Evolutionary conservation across 1,284 basidiomycete genomes (phyloP).

Genomic region (Sanghuangporus baumii): DNA sequence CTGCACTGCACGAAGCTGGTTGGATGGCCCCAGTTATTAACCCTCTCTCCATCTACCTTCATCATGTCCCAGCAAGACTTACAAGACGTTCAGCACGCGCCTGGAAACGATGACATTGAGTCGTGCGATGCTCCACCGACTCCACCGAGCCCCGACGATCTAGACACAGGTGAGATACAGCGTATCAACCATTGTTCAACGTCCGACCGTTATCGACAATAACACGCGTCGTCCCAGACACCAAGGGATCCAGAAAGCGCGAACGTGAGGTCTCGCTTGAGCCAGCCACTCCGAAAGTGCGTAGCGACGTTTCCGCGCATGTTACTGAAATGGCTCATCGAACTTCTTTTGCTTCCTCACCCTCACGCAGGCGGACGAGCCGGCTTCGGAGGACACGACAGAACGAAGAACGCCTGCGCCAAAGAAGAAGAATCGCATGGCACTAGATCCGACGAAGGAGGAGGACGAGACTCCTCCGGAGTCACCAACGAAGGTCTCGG

Average conservation of each 20-base stretch:
- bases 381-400: constrained; percentile 34
- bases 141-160: constrained; percentile 16
- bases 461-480: constrained; percentile 46
- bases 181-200: constrained; percentile 22
- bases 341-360: neutral
- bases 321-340: neutral
- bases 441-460: constrained; percentile 60
- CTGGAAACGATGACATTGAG: neutral
- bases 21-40: constrained; percentile 3
- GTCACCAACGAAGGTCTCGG: constrained; percentile 32
- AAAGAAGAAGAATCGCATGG: constrained; percentile 62
- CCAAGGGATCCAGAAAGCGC: constrained; percentile 45
- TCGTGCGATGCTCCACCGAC: constrained; percentile 10
- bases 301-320: constrained; percentile 1
- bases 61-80: constrained; percentile 7
- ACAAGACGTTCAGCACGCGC: neutral
- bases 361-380: constrained; percentile 37
- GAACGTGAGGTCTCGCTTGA: constrained; percentile 72
- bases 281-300: constrained; percentile 48
- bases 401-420: constrained; percentile 46
- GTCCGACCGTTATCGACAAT: constrained; percentile 7
- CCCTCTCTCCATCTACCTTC: constrained; percentile 11
- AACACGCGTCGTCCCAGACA: constrained; percentile 25
- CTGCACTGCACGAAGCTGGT: constrained; percentile 1
- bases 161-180: constrained; percentile 14